Evolutionary conservation across 305 asterid genomes (phyloP), one percentile per base, ranked within the genome.

Genomic region (Withania somnifera): DNA sequence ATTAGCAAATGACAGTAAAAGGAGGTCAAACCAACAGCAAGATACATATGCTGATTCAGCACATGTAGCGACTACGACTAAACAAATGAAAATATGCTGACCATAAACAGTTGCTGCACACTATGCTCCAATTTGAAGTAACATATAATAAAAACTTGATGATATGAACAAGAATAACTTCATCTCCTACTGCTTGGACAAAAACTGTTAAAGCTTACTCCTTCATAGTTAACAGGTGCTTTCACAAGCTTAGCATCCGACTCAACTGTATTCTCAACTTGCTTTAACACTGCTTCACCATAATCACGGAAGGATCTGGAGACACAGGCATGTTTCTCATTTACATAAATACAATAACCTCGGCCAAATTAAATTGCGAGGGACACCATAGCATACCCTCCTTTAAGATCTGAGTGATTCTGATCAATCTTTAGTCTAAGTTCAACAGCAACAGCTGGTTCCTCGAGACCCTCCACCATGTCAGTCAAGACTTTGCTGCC

Each of bases 401-500:
- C 98, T 88, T 89, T 89, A 84, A 94, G 95, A 89, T 94, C 98
- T 69, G 90, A 83, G 73, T 96, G 98, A 86, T 84, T 90, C 89
- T 91, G 98, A 85, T 94, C 93, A 71, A 96, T 92, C 89, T 96
- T 96, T 20, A 96, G 91, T 87, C 98, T 90, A 81, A 96, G 83
- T 87, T 94, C 99, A 88, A 85, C 86, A 64, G 97, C 90, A 88
- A 94, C 81, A 60, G 89, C 92, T 10, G 98, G 94, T 87, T 94
- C 98, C 83, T 91, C 95, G n/a, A 96, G 91, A 78, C 97, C 99
- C 45, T 93, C 98, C 82, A 96, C 94, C 90, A 96, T 83, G 85
- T 90, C 98, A 19, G 97, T 96, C 85, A 96, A 85, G 84, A 94
- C 99, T 91, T 93, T 93, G 91, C 97, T 94, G 88, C 99, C 96